Evolutionary conservation across 2,329 filamentous ascomycete species (phyloP).

Genomic region (Microdochium bolleyi): DNA sequence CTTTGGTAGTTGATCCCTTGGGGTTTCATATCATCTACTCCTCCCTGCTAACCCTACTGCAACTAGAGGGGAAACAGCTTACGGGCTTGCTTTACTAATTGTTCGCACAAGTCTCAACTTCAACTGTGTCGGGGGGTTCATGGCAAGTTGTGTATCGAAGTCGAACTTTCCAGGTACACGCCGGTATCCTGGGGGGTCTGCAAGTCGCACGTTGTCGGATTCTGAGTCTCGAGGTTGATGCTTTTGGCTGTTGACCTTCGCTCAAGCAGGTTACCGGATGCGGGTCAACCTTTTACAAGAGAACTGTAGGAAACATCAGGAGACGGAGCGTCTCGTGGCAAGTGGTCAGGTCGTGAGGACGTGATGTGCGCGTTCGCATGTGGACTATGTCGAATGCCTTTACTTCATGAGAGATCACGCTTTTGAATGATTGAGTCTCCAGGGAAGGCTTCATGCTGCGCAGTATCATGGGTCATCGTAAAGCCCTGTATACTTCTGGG

Average conservation of each 20-base stretch:
- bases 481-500: too few species aligned
- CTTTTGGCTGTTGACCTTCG: conserved; percentile 3
- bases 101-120: conserved; percentile 34
- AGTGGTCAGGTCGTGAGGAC: conserved; percentile 5
- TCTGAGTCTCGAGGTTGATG: not conserved
- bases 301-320: conserved; percentile 13
- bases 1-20: conserved; percentile 26
- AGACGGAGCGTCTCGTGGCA: conserved; percentile 12
- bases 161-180: conserved; percentile 37
- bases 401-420: too few species aligned
- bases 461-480: too few species aligned
- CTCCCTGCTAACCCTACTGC: not conserved
- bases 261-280: conserved; percentile 18
- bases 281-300: conserved; percentile 21
- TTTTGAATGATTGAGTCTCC: too few species aligned
- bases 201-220: conserved; percentile 10
- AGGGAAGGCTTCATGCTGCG: too few species aligned
- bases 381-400: too few species aligned
- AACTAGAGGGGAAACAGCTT: not conserved
- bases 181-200: conserved; percentile 42
- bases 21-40: not conserved
- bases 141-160: conserved; percentile 36
- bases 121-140: conserved; percentile 38
- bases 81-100: not conserved
- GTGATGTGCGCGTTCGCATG: not conserved